Evolutionary conservation across 1,284 basidiomycete species (phyloP).

Genomic region (Microbotryum intermedium): DNA sequence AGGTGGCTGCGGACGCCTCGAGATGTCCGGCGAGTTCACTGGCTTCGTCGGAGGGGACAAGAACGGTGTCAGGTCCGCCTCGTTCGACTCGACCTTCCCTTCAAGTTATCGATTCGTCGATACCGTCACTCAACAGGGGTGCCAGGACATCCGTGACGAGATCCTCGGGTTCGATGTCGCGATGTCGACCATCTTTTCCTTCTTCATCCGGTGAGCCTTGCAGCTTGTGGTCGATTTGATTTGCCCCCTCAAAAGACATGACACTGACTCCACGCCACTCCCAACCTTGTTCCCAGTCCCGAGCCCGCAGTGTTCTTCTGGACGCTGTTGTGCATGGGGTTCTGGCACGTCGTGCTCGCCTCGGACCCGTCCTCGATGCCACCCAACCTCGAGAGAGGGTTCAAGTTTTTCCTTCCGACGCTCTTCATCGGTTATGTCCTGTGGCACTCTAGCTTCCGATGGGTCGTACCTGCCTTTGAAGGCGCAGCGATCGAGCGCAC

Average conservation of each 20-base stretch:
- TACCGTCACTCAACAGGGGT: conserved; percentile 45
- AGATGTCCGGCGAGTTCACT: conserved; percentile 62
- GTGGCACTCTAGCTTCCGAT: conserved; percentile 67
- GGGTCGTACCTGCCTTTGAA: conserved; percentile 61
- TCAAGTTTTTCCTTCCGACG: conserved; percentile 66
- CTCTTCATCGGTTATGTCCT: conserved; percentile 71
- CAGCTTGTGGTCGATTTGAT: conserved; percentile 4
- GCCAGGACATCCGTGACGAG: conserved; percentile 58
- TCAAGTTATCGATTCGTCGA: conserved; percentile 48
- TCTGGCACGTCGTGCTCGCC: conserved; percentile 75
- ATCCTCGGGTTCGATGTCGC: conserved; percentile 62
- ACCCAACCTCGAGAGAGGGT: conserved; percentile 52
- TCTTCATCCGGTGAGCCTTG: conserved; percentile 50
- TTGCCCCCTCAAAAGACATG: not conserved
- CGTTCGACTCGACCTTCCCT: conserved; percentile 68
- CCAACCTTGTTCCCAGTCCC: conserved; percentile 3
- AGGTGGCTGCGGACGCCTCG: conserved; percentile 68
- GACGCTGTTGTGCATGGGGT: conserved; percentile 66
- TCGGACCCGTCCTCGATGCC: conserved; percentile 64
- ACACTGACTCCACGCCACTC: not conserved
- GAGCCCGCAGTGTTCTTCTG: conserved; percentile 27
- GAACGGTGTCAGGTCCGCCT: conserved; percentile 59
- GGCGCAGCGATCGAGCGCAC: conserved; percentile 61
- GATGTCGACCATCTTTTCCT: conserved; percentile 57
- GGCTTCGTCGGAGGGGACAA: conserved; percentile 54